A percentile compares a stretch with the other conserved stretches of the same genome.
These are phyloP conservation scores for Tylopilus balloui DNA, from an alignment of 768 basidiomycete genomes.

Conservation along the genomic window DNA sequence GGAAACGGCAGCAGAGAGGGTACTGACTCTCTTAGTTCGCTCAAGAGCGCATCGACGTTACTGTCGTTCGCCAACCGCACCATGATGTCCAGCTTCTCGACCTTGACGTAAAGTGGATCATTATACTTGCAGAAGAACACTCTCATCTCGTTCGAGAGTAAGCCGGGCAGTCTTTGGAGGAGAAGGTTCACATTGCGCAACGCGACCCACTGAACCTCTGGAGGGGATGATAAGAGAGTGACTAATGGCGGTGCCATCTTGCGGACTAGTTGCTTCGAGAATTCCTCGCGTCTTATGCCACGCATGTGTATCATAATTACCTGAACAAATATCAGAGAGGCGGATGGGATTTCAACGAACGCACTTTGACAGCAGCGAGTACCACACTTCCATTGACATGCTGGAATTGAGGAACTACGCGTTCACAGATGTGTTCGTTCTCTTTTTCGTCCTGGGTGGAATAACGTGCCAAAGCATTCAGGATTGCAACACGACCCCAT, in stretches of 20 bases:
- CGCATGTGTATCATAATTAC: constrained; percentile 98
- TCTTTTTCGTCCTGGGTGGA: constrained; percentile 84
- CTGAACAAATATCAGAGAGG: constrained; percentile 34
- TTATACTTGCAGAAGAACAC: constrained; percentile 99
- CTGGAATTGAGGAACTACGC: constrained; percentile 97
- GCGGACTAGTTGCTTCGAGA: constrained; percentile 77
- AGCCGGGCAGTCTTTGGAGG: constrained; percentile 86
- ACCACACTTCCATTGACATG: constrained; percentile 96
- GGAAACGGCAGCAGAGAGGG: neutral
- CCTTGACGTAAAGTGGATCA: constrained; percentile 97
- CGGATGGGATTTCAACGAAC: constrained; percentile 11
- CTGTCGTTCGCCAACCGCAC: constrained; percentile 84
- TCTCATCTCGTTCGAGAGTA: constrained; percentile 93
- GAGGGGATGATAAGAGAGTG: constrained; percentile 91
- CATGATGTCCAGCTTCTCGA: constrained; percentile 99
- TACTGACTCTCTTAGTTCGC: constrained; percentile 91
- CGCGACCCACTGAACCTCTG: constrained; percentile 98
- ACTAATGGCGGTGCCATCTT: constrained; percentile 98
- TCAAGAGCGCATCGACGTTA: constrained; percentile 92
- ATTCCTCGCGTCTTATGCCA: constrained; percentile 71
- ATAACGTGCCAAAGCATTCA: constrained; percentile 84
- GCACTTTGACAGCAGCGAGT: constrained; percentile 90
- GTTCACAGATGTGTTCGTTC: constrained; percentile 97
- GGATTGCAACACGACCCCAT: constrained; percentile 94
- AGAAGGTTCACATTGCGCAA: constrained; percentile 95